phyloP scores from a whole-genome alignment of 768 basidiomycete genomes.

The Trametes cubensis region DNA sequence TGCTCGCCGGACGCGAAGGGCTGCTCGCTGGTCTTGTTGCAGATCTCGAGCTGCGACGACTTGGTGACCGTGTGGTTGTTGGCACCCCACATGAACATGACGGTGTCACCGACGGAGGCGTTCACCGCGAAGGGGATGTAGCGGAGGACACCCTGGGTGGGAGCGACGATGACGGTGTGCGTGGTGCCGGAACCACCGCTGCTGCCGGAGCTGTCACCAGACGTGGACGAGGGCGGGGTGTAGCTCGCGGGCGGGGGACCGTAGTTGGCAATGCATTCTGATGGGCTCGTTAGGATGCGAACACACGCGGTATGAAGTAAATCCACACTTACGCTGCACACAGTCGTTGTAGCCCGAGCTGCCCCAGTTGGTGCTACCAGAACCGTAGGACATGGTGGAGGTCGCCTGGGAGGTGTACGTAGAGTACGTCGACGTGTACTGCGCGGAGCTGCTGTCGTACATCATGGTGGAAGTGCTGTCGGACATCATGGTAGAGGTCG shows the following conservation, averaged over 20 bases:
- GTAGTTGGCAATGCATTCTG: conserved; percentile 70
- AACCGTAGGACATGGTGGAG: conserved; percentile 51
- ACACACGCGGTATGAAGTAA: neutral
- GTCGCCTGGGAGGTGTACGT: conserved; percentile 11
- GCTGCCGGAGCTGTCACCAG: conserved; percentile 13
- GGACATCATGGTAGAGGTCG: neutral
- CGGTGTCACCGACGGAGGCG: conserved; percentile 75
- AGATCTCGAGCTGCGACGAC: conserved; percentile 63
- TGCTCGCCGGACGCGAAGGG: conserved; percentile 71
- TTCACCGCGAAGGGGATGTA: conserved; percentile 77
- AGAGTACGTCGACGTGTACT: neutral
- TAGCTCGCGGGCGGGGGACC: conserved; percentile 40
- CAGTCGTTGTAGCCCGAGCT: conserved; percentile 64
- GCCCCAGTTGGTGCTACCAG: conserved; percentile 62
- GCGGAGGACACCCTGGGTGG: conserved; percentile 73
- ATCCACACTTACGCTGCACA: conserved; percentile 61
- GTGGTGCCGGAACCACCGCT: conserved; percentile 50
- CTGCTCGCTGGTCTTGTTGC: conserved; percentile 67
- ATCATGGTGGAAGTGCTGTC: neutral
- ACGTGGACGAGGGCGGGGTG: conserved; percentile 31
- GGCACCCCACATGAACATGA: conserved; percentile 77
- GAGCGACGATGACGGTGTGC: conserved; percentile 79
- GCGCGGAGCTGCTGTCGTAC: conserved; percentile 3
- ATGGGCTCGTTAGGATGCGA: conserved; percentile 3
- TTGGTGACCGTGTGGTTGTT: conserved; percentile 85